These are phyloP conservation scores for Penicillium chermesinum DNA, from an alignment of 495 filamentous ascomycete genomes.

Conservation along the genomic window DNA sequence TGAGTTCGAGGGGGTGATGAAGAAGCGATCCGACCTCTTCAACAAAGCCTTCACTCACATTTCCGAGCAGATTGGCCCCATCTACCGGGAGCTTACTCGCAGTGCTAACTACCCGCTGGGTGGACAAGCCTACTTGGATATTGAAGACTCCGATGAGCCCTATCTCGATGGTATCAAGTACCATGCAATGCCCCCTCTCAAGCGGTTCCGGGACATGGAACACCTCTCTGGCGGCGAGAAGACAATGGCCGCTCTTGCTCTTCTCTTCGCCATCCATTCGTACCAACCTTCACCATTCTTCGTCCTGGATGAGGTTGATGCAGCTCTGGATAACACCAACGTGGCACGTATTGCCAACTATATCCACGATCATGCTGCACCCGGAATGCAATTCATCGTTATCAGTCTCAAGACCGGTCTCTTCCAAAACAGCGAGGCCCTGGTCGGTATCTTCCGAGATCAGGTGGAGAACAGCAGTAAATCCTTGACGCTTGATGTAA, in stretches of 20 bases:
- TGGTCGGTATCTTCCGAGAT: slow-evolving; percentile 93
- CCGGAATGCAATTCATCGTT: slow-evolving; percentile 98
- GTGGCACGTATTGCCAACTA: slow-evolving; percentile 93
- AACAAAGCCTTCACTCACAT: slow-evolving; percentile 94
- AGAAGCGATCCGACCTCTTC: slow-evolving; percentile 83
- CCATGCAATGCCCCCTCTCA: slow-evolving; percentile 96
- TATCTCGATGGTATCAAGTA: slow-evolving; percentile 95
- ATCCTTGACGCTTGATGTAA: slow-evolving; percentile 90
- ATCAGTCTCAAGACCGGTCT: slow-evolving; percentile 90
- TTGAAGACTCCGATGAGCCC: slow-evolving; percentile 83
- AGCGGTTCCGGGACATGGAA: slow-evolving; percentile 99
- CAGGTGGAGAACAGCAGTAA: slow-evolving; percentile 85
- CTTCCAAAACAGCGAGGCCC: slow-evolving; percentile 87
- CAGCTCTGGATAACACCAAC: slow-evolving; percentile 94
- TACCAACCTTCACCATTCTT: slow-evolving; percentile 96
- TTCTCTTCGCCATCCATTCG: slow-evolving; percentile 92
- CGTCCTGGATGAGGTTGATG: slow-evolving; percentile 97
- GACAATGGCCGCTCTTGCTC: slow-evolving; percentile 93
- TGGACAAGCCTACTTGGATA: slow-evolving; percentile 91
- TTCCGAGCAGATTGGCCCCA: slow-evolving; percentile 83
- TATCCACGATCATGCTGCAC: slow-evolving; percentile 86
- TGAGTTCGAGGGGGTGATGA: slow-evolving; percentile 73
- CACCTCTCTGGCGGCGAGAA: slow-evolving; percentile 96
- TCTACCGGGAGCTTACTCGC: slow-evolving; percentile 92
- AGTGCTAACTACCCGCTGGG: slow-evolving; percentile 80